phyloP scores from a whole-genome alignment of 2,329 filamentous ascomycete genomes.

The Calonectria henricotiae region DNA sequence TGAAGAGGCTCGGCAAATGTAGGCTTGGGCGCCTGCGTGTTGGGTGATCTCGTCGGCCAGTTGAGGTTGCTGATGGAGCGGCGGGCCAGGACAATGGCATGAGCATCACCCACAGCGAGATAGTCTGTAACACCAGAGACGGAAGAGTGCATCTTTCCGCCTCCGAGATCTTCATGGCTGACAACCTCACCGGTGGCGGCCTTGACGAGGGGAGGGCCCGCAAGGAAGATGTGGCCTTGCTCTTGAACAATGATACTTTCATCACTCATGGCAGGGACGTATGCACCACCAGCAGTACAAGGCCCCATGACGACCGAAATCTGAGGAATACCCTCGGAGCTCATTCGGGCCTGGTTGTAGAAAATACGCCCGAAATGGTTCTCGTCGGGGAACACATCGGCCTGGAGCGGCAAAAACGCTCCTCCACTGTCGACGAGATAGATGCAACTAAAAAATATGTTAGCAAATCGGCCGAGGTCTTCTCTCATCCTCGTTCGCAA shows the following conservation, averaged over 20 bases:
- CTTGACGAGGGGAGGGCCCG: constrained; percentile 94
- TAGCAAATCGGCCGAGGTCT: constrained; percentile 19
- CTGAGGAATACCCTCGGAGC: constrained; percentile 88
- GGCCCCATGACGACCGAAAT: constrained; percentile 97
- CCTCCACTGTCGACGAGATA: constrained; percentile 97
- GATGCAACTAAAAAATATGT: constrained; percentile 75
- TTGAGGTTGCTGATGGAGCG: constrained; percentile 91
- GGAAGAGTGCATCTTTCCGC: constrained; percentile 90
- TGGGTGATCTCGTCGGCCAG: constrained; percentile 75
- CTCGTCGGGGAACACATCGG: constrained; percentile 94
- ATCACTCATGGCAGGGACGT: constrained; percentile 97
- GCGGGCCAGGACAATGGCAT: constrained; percentile 88
- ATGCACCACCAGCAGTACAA: constrained; percentile 95
- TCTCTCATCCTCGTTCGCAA: not conserved
- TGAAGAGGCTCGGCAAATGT: constrained; percentile 84
- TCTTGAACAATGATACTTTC: constrained; percentile 97
- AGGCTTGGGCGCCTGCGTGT: constrained; percentile 57
- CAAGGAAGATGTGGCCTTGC: constrained; percentile 98
- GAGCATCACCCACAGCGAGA: constrained; percentile 92
- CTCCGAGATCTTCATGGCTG: constrained; percentile 90
- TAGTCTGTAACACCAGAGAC: constrained; percentile 97
- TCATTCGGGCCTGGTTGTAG: constrained; percentile 98
- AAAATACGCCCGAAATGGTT: constrained; percentile 98
- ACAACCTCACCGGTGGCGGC: constrained; percentile 96
- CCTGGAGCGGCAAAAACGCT: constrained; percentile 94